Base-by-base conservation (phyloP, 75 land plant species). In the Isoetes taiwanensis region DNA sequence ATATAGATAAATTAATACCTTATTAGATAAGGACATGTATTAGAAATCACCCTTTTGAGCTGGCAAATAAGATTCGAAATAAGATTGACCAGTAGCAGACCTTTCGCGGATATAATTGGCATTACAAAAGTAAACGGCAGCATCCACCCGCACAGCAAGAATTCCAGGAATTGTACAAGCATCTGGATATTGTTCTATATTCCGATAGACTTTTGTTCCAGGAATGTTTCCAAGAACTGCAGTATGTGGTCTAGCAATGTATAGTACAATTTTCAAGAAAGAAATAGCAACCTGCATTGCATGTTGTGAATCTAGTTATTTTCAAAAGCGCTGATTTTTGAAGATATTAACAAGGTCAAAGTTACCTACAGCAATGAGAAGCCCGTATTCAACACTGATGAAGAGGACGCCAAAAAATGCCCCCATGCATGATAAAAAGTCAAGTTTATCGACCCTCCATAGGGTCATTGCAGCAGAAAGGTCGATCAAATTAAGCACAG, bases 321-420 rank as follows among this genome's bases (percentile, higher is more conserved):
- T 33, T 10, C 3, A 32, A 34, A n/a, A 57, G 26, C 9, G n/a
- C 30, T 32, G 37, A 48, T 4, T 55, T 31, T 43, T 56, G 32
- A 35, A 16, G 28, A 38, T n/a, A 41, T 63, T 3, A n/a, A 2
- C 27, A 31, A 24, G 14, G 25, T 0, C 37, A 3, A 25, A 6
- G 40, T n/a, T 42, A 24, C 74, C 72, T 76, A 83, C 95, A 29
- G 95, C 90, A 62, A 84, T 73, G 37, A 84, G 41, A 35, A 85
- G 79, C 28, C 90, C 85, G 29, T 78, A 72, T 61, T 86, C 93
- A 38, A 90, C 82, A 26, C 79, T 72, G 2, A 61, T 56, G 64
- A 90, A 90, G 21, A 90, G 43, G 1, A 90, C 93, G 16, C 97
- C 97, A 46, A 90, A 70, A 73, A 90, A 90, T 26, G 93, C 97